Evolutionary conservation across 768 basidiomycete species (phyloP).

Genomic region (Russula foetens): DNA sequence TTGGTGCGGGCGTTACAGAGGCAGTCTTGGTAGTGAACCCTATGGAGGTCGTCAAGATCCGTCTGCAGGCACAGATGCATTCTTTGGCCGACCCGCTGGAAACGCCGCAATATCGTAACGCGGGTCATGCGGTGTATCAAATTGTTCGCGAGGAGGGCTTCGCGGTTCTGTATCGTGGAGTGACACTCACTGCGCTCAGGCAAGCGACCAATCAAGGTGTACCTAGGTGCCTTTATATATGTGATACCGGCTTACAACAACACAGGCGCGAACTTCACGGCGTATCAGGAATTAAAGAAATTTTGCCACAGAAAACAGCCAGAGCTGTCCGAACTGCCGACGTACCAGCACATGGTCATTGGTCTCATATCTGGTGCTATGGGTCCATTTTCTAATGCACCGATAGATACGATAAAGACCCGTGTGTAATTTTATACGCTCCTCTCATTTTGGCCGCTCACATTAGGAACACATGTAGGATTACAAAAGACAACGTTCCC

Average conservation of each 20-base stretch:
- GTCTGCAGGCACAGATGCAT: slow-evolving; percentile 95
- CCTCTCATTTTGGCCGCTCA: neutral
- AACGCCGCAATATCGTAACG: slow-evolving; percentile 89
- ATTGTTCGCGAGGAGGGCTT: slow-evolving; percentile 91
- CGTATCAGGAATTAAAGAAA: slow-evolving; percentile 94
- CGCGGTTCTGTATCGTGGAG: slow-evolving; percentile 81
- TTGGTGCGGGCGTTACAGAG: slow-evolving; percentile 93
- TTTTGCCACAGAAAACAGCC: slow-evolving; percentile 73
- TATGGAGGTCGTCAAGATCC: slow-evolving; percentile 99
- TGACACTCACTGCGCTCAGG: slow-evolving; percentile 83
- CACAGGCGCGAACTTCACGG: slow-evolving; percentile 91
- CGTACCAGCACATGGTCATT: slow-evolving; percentile 92
- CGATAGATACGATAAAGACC: slow-evolving; percentile 92
- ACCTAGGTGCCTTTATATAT: neutral
- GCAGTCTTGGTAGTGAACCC: slow-evolving; percentile 93
- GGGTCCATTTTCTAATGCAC: slow-evolving; percentile 98
- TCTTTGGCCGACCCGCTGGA: slow-evolving; percentile 95
- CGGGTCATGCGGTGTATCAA: slow-evolving; percentile 91
- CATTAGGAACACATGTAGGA: slow-evolving; percentile 35
- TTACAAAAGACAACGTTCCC: slow-evolving; percentile 75
- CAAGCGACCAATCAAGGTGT: slow-evolving; percentile 97
- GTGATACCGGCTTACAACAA: neutral
- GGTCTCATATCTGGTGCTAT: slow-evolving; percentile 95
- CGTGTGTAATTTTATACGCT: slow-evolving; percentile 40
- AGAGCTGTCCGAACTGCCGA: slow-evolving; percentile 69